Base-by-base conservation (phyloP, 1,284 basidiomycete species). In the Tilletia walkeri region DNA sequence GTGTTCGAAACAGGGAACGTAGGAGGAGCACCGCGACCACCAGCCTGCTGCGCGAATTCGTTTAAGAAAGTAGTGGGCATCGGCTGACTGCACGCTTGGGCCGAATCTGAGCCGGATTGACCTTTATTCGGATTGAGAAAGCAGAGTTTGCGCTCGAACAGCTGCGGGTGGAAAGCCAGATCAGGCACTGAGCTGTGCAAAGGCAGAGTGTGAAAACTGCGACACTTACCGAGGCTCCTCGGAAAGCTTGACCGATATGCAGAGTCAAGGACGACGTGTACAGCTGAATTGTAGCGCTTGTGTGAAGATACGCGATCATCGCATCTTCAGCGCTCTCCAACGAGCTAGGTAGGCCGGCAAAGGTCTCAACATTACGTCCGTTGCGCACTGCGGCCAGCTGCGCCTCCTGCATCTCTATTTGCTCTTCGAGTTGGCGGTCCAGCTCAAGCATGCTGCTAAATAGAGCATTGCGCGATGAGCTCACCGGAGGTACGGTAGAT, bases 121-220 rank as follows among this genome's bases (percentile, higher is more conserved):
- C 77, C 78, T 66, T 73, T 76, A 70, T 77, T 75, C 70, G 78
- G 78, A 59, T 76, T 80, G 69, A 81, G 73, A 71, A 81, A 81
- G 73, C 79, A 81, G 16, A 81, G 72, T 69, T 81, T 81, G 36
- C 79, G 74, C 59, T 81, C 79, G 53, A 81, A 81, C 34, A 81
- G 66, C 59, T 63, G 59, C 18, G 34, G 10, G 56, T 24, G 34
- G 24, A 30, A 38, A 34, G 14, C 6, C 30, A 61, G 34, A 20
- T 67, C n/a, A 34, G 7, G 7, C 7, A n/a, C 14, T 4, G 20
- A 67, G 34, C 20, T 18, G 18, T 9, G 30, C 53, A 5, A 20
- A 12, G 24, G 24, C 54, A 12, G 10, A 56, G 2, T 24, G 24
- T 30, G 12, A 4, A 53, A n/a, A 10, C 24, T 30, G 20, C 24